Base-by-base conservation (phyloP, 1,284 basidiomycete genomes). In the Ceratobasidium sp. region DNA sequence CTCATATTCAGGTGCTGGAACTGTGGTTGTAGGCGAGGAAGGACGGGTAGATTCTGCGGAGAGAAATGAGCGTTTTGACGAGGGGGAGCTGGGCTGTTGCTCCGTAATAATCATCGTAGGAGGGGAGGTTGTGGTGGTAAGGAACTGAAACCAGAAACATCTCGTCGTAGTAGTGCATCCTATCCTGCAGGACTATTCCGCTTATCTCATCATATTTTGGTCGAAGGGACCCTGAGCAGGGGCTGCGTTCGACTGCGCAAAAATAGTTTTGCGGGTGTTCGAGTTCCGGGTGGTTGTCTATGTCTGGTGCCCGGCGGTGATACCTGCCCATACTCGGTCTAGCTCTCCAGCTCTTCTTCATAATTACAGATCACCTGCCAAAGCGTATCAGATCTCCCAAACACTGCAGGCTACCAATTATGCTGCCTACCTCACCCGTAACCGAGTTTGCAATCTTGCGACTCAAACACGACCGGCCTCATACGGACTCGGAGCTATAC, bases 21-120 rank as follows among this genome's bases (percentile, higher is more conserved):
- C 11, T 37, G 33, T 39, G 17, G 58, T 3, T 23, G 33, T 35
- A 6, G 67, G 54, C 8, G 67, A 56, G 17, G 51, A 39, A 8
- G 67, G 39, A 15, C 47, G 37, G 6, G 54, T 47, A 13, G 31
- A 23, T 7, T 26, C 39, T 6, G 11, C 17, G 3, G 56, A 39
- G 23, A 51, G 26, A 35, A 73, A 73, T 0, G 69, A 73, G 8
- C 69, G 56, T 54, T 73, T 73, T 13, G 69, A 73, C 15, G 54
- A 31, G 47, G 69, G 69, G 11, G 69, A 73, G 51, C 69, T 73
- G 26, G 69, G 69, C 69, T 73, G 69, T 56, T 73, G 67, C 33
- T 69, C 69, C 20, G 69, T 61, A 26, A 73, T 60, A 33, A 73
- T 73, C 69, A 73, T 73, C 1, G 39, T 42, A 58, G 69, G 35